Evolutionary conservation across 345 rosid genomes (phyloP), one percentile per base, ranked within the genome.

Genomic region (Rubroshorea leprosula): DNA sequence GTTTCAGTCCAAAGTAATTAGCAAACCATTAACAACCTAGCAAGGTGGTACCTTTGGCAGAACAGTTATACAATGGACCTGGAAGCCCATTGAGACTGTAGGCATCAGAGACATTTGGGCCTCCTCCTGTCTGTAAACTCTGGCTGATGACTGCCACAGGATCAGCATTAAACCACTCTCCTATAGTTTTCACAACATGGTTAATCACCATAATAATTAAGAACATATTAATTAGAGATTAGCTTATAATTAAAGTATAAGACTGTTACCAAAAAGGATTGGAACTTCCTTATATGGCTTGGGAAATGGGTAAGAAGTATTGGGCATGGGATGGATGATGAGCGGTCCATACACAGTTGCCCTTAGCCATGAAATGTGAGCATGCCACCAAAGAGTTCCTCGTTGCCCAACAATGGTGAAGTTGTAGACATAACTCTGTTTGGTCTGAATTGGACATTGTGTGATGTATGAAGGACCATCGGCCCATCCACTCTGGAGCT

Each of bases 131-230:
- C 50, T 72, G 84, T 17, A 90, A 78, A 24, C 96, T 76, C 58
- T 85, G 94, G 35, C 66, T 80, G 26, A 85, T 6, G 14, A 85
- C 52, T 20, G 87, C 84, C 71, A 74, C 89, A 19, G 86, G 68
- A 73, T 85, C 94, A 26, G 74, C 67, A 64, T 78, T 82, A 45
- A 74, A 85, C 97, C 91, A 90, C 63, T 87, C 96, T n/a, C 94
- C 91, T 80, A 67, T 52, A 10, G 5, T 57, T 27, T 27, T 27
- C 4, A 27, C 8, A 27, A 3, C 31, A 3, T 27, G 31, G 31
- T 27, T 27, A 35, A 35, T 35, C 12, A 35, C 12, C 12, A 35
- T 6, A 6, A 6, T 35, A 35, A 35, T 35, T 6, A 35, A 3
- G 12, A 35, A 6, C 12, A 35, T 35, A 35, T 6, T 6, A 35